Evolutionary conservation across 164 flowering plant species (phyloP), one percentile per base, ranked within the genome.

Genomic region (Buxus sempervirens): DNA sequence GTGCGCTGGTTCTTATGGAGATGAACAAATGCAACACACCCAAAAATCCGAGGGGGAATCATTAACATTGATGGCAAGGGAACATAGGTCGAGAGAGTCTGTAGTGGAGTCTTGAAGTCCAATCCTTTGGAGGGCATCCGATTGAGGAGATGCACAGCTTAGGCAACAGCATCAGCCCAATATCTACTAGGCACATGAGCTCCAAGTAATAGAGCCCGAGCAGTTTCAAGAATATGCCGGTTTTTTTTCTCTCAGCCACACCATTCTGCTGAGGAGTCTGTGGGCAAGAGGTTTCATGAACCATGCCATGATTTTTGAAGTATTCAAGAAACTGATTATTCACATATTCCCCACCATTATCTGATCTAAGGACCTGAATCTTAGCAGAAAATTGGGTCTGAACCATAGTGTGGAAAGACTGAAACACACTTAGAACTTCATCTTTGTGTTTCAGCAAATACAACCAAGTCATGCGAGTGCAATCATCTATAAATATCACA

Each of bases 181-280:
- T 28, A 21, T 4, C 48, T 18, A 28, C 4, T 26, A 41, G 60
- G 60, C 2, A 18, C 27, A 65, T 65, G 60, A 2, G 51, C 48
- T 3, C 60, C 69, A 28, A 65, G 22, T 7, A 65, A 65, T 5
- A 65, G 60, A 65, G 48, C 45, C 2, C 60, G 48, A 27, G 60
- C 38, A 32, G 38, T 32, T 7, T 32, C 38, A 32, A 32, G 38
- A 32, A 32, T 7, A 7, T 32, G 38, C 24, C 16, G 51, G 38
- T 25, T 65, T 22, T n/a, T n/a, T 54, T 65, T 65, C 48, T 13
- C 54, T 65, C 51, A 32, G 48, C 45, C 23, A 65, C 20, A 6
- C 60, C 69, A n/a, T 65, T 65, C 22, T 26, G 60, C n/a, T 54
- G 60, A 38, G 69, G 69, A 5, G 69, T 54, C 16, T 65, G 59